Percentiles rank a stretch among this genome's conserved stretches.
Conservation (phyloP, 768 basidiomycete species). For the Tulasnella calospora region DNA sequence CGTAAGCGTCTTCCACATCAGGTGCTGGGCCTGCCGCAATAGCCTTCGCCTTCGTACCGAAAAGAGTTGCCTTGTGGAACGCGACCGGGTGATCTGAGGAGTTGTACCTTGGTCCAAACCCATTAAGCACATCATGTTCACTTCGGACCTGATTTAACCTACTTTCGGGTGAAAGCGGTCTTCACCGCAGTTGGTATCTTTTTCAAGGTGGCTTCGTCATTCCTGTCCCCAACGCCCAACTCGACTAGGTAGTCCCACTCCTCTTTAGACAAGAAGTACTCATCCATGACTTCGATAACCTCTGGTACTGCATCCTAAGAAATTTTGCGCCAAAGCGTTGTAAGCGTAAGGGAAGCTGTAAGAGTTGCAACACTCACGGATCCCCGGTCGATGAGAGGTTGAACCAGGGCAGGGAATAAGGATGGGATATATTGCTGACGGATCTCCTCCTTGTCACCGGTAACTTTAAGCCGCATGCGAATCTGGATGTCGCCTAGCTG, state of each 20-base stretch:
- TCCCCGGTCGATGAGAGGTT: slow-evolving; percentile 69
- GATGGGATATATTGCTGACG: slow-evolving; percentile 87
- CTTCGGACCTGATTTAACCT: slow-evolving; percentile 31
- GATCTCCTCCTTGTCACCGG: slow-evolving; percentile 84
- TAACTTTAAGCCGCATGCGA: slow-evolving; percentile 90
- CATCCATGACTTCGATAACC: slow-evolving; percentile 85
- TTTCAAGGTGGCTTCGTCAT: slow-evolving; percentile 71
- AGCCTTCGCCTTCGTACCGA: slow-evolving; percentile 70
- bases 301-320: slow-evolving; percentile 69
- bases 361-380: slow-evolving; percentile 50
- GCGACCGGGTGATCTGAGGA: slow-evolving; percentile 84
- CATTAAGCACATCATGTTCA: neutral
- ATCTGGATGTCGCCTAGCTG: slow-evolving; percentile 87
- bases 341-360: neutral
- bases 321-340: neutral
- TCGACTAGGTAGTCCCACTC: slow-evolving; percentile 97
- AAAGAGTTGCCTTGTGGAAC: slow-evolving; percentile 82
- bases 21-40: slow-evolving; percentile 68
- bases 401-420: slow-evolving; percentile 73
- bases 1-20: slow-evolving; percentile 88
- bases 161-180: slow-evolving; percentile 80
- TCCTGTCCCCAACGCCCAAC: slow-evolving; percentile 77
- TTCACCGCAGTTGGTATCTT: slow-evolving; percentile 80
- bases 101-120: slow-evolving; percentile 65
- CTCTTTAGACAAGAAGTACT: slow-evolving; percentile 86